Percentiles rank a stretch among this genome's conserved stretches.
Conservation (phyloP, 31 red algal species). For the Odonthalia washingtoniensis region DNA sequence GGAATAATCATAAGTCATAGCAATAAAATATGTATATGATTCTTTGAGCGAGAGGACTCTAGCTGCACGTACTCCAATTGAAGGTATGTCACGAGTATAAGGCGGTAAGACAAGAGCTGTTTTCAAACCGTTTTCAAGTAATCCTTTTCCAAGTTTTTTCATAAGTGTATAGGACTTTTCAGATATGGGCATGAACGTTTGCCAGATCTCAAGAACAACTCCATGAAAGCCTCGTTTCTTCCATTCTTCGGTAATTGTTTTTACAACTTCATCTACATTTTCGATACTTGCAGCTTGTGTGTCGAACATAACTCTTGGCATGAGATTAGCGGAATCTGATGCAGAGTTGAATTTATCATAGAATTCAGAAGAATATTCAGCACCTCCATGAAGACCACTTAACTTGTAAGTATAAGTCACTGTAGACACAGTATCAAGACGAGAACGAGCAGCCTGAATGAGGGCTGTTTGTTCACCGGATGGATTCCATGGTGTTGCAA, state of each 20-base stretch:
- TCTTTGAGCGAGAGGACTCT: background rate
- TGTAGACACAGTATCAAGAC: conserved; percentile 36
- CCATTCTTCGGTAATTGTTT: conserved; percentile 8
- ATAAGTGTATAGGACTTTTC: background rate
- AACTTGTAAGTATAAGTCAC: conserved; percentile 52
- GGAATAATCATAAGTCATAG: conserved; percentile 65
- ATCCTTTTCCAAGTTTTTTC: background rate
- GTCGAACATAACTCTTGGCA: conserved; percentile 57
- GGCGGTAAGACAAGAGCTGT: conserved; percentile 51
- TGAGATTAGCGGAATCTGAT: conserved; percentile 15
- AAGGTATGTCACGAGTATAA: conserved; percentile 13
- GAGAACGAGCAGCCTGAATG: conserved; percentile 19
- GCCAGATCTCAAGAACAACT: conserved; percentile 48
- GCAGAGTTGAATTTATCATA: conserved; percentile 26
- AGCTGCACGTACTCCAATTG: background rate
- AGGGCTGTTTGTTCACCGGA: conserved; percentile 30
- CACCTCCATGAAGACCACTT: conserved; percentile 31
- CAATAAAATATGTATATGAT: conserved; percentile 26
- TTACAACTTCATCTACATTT: background rate
- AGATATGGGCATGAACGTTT: background rate
- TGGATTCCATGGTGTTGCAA: conserved; percentile 59
- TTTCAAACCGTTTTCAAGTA: conserved; percentile 18
- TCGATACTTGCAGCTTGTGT: background rate
- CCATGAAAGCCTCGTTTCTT: conserved; percentile 15
- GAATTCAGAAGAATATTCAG: conserved; percentile 20